These are phyloP conservation scores for Fraxinus quadrangulata DNA, from an alignment of 257 asterid species.

Conservation along the genomic window DNA sequence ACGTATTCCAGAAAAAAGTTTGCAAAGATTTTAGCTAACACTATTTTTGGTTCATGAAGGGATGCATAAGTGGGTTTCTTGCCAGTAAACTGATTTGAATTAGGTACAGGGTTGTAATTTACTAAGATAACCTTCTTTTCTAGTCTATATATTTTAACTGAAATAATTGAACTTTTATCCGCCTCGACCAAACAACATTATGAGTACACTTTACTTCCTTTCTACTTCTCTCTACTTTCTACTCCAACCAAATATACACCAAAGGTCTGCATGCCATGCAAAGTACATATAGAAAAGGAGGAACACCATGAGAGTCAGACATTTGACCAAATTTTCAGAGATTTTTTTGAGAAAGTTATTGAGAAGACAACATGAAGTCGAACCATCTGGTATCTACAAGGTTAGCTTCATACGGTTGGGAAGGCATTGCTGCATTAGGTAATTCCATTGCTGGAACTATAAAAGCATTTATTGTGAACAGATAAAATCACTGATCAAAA, in stretches of 20 bases:
- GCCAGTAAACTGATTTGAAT: background rate
- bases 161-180: background rate
- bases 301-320: background rate
- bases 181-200: background rate
- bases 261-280: background rate
- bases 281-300: background rate
- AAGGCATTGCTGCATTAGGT: constrained; percentile 4
- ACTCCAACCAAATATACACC: constrained; percentile 1
- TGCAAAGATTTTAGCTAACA: background rate
- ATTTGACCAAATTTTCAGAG: background rate
- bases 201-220: background rate
- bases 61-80: background rate
- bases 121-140: background rate
- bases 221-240: background rate
- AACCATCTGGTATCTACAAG: background rate
- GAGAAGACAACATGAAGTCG: background rate
- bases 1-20: background rate
- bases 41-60: background rate
- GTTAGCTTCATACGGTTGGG: background rate
- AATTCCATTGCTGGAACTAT: background rate
- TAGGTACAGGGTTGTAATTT: background rate
- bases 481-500: background rate
- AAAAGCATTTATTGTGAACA: background rate
- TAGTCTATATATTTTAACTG: background rate
- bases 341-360: background rate